Base-by-base conservation (phyloP, 116 monocot genomes). In the Trichopus zeylanicus region DNA sequence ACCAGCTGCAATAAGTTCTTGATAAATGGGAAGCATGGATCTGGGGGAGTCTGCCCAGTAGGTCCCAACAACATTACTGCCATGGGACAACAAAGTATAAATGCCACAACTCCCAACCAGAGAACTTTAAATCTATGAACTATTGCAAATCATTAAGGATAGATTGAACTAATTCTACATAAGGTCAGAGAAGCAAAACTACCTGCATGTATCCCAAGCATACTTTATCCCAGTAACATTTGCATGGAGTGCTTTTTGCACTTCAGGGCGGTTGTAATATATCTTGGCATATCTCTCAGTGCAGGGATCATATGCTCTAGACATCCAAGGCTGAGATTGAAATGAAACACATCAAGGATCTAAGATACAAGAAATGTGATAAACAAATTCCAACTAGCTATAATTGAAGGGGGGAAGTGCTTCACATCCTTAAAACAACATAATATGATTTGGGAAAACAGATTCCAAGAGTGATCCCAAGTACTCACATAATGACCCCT, bases 21-120 rank as follows among this genome's bases (percentile, higher is more conserved):
- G 76, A 56, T 91, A 87, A 47, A 97, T 97, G 51, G 91, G 91
- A 58, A 97, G 87, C 87, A 97, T 82, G 26, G 91, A 84, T 53
- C 59, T 76, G 5, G 97, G 91, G 2, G 84, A 84, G 75, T 97
- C 91, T 31, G 47, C 51, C 95, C 95, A 97, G 37, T 84, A 61
- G 2, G 57, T 32, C 11, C 59, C 51, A 28, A 95, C 29, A 32
- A 39, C 56, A 60, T 95, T 69, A 63, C 95, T 90, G 76, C 31
- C 9, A 19, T 0, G 22, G 22, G 49, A 5, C 49, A 49, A 49
- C 5, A 21, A 49, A 49, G 21, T 4, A 49, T 49, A 49, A 49
- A 49, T 24, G 4, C 22, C 21, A 49, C 23, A 24, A 49, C 42
- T n/a, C n/a, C n/a, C n/a, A n/a, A n/a, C n/a, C n/a, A n/a, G n/a